Base-by-base conservation (phyloP, 306 rosid species). In the Benincasa hispida region DNA sequence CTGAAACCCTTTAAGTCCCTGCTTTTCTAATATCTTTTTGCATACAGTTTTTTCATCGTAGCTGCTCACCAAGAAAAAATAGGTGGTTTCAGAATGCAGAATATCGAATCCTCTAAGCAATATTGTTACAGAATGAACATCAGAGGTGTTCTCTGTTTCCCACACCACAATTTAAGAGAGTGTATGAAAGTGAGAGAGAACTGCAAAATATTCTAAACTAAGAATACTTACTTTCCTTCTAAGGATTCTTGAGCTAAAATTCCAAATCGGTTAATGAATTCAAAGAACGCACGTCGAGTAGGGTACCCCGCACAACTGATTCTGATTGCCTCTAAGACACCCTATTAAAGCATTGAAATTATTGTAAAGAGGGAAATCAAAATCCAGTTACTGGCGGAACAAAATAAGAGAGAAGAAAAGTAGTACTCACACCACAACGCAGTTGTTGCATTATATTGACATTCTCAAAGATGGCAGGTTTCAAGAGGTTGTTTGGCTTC, bases 231-330 rank as follows among this genome's bases (percentile, higher is more conserved):
- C 99, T 88, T 81, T 83, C 83, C 83, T 74, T 89, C 93, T 73
- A 87, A 50, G 80, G 76, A 85, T 84, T 95, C 97, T 12, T 96
- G 89, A 56, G 97, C 96, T 76, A 95, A 95, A 78, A 92, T 86
- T 81, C 91, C 88, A 79, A 95, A 92, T 68, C 99, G 87, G 67
- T 95, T 89, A 54, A 83, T 77, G 82, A 95, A 95, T 81, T 95
- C 98, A 79, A 89, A 92, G 82, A 95, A 95, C 34, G 96, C 86
- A 47, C 88, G 92, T 34, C 99, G 91, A 47, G 99, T 95, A 84
- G 99, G 99, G 82, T 92, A 95, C 83, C 99, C 99, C 70, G 99
- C 99, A 80, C 96, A 90, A 82, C 99, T 95, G 76, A 95, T 95
- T 88, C 99, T 90, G 86, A 95, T 95, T 72, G 99, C 99, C 86